A percentile compares a stretch with the other conserved stretches of the same genome.
phyloP scores from a whole-genome alignment of 495 filamentous ascomycete species.

The Hyaloscypha hepaticicola region DNA sequence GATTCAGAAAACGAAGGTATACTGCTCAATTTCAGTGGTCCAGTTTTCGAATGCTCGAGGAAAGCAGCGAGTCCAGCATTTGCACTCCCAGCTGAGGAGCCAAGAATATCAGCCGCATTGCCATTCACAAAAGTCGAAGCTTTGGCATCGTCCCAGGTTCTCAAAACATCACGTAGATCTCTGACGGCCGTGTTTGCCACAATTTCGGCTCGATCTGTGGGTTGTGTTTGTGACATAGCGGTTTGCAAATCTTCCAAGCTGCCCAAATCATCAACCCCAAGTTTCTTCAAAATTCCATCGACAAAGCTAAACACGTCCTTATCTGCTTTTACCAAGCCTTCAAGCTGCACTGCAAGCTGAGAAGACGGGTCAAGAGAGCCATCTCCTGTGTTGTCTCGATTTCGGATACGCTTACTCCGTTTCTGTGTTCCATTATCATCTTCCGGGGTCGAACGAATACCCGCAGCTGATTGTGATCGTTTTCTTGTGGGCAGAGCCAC shows the following conservation, averaged over 20 bases:
- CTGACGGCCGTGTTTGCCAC: conserved; percentile 39
- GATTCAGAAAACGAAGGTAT: conserved; percentile 54
- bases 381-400: conserved; percentile 69
- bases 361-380: conserved; percentile 69
- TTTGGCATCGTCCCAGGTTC: conserved; percentile 59
- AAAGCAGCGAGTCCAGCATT: conserved; percentile 61
- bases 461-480: conserved; percentile 63
- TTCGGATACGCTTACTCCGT: conserved; percentile 80
- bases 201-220: conserved; percentile 26
- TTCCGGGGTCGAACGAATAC: conserved; percentile 51
- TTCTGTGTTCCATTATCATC: conserved; percentile 63
- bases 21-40: conserved; percentile 49
- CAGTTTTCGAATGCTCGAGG: conserved; percentile 72
- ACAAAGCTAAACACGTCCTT: conserved; percentile 71
- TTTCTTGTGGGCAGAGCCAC: conserved; percentile 46
- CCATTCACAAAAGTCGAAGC: conserved; percentile 54
- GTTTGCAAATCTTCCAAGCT: conserved; percentile 43
- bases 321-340: conserved; percentile 67
- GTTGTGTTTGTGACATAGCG: conserved; percentile 27
- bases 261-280: conserved; percentile 57
- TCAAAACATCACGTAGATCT: conserved; percentile 55
- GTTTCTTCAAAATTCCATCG: conserved; percentile 62
- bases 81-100: conserved; percentile 23
- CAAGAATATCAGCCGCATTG: conserved; percentile 44
- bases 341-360: conserved; percentile 68